A percentile compares a stretch with the other conserved stretches of the same genome.
Evolutionary conservation across 1,139 yeast genomes (phyloP).

Genomic region (Spathaspora sp.): DNA sequence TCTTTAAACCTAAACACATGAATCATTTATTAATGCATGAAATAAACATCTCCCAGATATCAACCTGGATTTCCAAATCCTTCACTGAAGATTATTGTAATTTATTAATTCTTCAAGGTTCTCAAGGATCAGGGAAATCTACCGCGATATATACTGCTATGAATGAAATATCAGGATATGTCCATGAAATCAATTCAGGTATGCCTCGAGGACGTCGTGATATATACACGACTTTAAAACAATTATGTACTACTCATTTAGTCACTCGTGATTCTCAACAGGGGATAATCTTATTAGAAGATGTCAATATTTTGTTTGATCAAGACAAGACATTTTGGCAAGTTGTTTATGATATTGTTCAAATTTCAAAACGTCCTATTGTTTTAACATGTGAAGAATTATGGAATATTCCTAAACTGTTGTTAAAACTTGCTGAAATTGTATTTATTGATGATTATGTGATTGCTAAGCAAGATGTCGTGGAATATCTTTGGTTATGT

Average conservation of each 20-base stretch:
- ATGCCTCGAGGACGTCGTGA: slow-evolving; percentile 73
- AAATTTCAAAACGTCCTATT: slow-evolving; percentile 74
- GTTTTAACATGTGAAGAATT: slow-evolving; percentile 69
- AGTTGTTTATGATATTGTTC: slow-evolving; percentile 62
- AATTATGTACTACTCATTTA: slow-evolving; percentile 80
- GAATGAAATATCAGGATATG: slow-evolving; percentile 63
- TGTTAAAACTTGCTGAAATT: slow-evolving; percentile 45
- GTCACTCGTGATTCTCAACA: slow-evolving; percentile 54
- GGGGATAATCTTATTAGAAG: slow-evolving; percentile 79
- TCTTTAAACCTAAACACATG: slow-evolving; percentile 40
- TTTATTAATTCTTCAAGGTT: slow-evolving; percentile 67
- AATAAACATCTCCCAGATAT: slow-evolving; percentile 22
- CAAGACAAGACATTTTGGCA: slow-evolving; percentile 83
- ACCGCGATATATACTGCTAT: slow-evolving; percentile 71
- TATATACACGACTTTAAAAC: slow-evolving; percentile 63
- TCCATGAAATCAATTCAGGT: slow-evolving; percentile 80
- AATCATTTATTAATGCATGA: slow-evolving; percentile 37
- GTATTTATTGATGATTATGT: slow-evolving; percentile 25
- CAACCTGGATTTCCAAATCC: slow-evolving; percentile 50
- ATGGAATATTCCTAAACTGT: slow-evolving; percentile 51
- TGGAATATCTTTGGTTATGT: slow-evolving; percentile 42
- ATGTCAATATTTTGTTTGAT: slow-evolving; percentile 79
- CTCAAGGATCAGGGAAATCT: slow-evolving; percentile 78
- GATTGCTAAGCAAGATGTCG: slow-evolving; percentile 21
- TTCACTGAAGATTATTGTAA: slow-evolving; percentile 28